phyloP scores from a whole-genome alignment of 78 protist genomes.

The Abeoforma whisleri region DNA sequence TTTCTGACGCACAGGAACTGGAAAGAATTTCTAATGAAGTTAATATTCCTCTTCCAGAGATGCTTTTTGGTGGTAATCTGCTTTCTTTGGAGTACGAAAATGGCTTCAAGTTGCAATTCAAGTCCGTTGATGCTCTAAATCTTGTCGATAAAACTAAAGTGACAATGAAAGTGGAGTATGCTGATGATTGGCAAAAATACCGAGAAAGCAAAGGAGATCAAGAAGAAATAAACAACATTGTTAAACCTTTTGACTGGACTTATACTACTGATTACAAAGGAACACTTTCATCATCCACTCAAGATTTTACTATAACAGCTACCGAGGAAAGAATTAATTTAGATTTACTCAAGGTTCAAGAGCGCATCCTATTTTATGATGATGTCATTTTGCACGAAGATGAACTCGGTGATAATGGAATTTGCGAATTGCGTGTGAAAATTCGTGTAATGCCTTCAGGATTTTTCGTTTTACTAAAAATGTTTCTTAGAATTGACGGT shows the following conservation, averaged over 20 bases:
- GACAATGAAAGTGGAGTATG: conserved; percentile 22
- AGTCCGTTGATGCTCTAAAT: conserved; percentile 16
- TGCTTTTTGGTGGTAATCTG: conserved; percentile 8
- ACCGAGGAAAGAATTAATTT: not conserved
- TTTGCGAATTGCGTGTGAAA: not conserved
- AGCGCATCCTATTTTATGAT: not conserved
- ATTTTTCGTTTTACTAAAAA: not conserved
- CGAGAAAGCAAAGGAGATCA: not conserved
- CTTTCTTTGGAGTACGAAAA: not conserved
- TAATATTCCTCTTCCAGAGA: not conserved
- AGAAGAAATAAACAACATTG: conserved; percentile 8
- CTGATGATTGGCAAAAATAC: conserved; percentile 20
- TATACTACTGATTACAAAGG: conserved; percentile 19
- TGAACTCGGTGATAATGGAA: conserved; percentile 2
- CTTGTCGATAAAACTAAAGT: not conserved
- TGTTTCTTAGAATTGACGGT: conserved; percentile 25
- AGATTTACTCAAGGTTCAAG: not conserved
- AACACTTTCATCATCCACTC: not conserved
- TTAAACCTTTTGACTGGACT: conserved; percentile 40
- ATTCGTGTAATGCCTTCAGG: conserved; percentile 25
- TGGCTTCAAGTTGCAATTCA: conserved; percentile 8
- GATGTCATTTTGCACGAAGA: conserved; percentile 22
- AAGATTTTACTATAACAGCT: not conserved
- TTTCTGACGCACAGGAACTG: not conserved
- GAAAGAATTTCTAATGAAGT: not conserved